phyloP scores from a whole-genome alignment of 805 yeast species.

The Saccharomycopsis babjevae region DNA sequence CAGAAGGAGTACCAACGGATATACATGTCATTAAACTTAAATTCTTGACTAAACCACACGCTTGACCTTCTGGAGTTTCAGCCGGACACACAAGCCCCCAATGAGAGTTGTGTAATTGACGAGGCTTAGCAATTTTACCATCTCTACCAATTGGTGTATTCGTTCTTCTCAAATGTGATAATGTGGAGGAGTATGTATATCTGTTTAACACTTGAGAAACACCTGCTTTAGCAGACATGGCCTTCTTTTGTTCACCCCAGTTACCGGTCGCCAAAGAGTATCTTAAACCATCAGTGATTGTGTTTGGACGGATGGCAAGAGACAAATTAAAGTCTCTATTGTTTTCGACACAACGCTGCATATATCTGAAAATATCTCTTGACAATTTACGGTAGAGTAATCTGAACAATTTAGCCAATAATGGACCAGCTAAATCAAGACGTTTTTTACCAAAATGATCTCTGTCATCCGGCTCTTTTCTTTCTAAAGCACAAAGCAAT shows the following conservation, averaged over 20 bases:
- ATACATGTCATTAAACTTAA: constrained; percentile 94
- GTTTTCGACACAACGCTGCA: constrained; percentile 98
- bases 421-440: constrained; percentile 96
- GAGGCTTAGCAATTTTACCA: constrained; percentile 97
- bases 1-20: constrained; percentile 96
- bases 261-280: constrained; percentile 98
- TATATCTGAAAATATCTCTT: constrained; percentile 92
- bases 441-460: constrained; percentile 99
- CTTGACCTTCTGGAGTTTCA: constrained; percentile 99
- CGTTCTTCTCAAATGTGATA: constrained; percentile 97
- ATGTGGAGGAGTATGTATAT: constrained; percentile 96
- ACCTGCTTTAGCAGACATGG: constrained; percentile 98
- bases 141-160: constrained; percentile 99
- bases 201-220: constrained; percentile 97
- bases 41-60: constrained; percentile 98
- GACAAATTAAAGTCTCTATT: constrained; percentile 95
- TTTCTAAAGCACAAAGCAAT: constrained; percentile 88
- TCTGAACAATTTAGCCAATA: constrained; percentile 90
- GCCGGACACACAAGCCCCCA: constrained; percentile 99
- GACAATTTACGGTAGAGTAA: constrained; percentile 88
- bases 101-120: constrained; percentile 97
- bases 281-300: constrained; percentile 94
- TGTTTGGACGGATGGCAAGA: constrained; percentile 92
- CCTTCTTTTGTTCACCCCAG: constrained; percentile 99
- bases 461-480: constrained; percentile 98